These are phyloP conservation scores for Ceratocystis destructans DNA, from an alignment of 2,329 filamentous ascomycete genomes.

Conservation along the genomic window DNA sequence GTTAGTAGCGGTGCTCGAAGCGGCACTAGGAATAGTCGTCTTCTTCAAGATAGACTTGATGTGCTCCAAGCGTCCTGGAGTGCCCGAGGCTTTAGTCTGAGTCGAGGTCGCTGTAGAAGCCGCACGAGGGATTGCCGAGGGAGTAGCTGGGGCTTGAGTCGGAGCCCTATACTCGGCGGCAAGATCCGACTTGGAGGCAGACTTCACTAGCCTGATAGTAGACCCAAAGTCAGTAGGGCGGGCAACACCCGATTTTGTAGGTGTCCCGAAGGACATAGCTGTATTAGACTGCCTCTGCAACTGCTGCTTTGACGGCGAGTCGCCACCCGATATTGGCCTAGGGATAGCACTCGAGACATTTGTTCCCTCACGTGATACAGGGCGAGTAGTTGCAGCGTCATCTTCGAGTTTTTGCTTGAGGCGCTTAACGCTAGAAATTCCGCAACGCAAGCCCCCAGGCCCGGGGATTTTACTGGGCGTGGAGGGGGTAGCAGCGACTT, in stretches of 20 bases:
- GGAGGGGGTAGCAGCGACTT: neutral
- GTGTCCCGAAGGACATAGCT: constrained; percentile 25
- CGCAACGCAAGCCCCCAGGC: constrained; percentile 10
- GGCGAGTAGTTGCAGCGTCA: constrained; percentile 53
- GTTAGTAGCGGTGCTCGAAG: no score
- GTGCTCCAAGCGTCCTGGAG: constrained; percentile 39
- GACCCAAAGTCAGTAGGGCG: constrained; percentile 49
- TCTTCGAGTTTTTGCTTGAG: constrained; percentile 52
- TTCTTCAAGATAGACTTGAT: constrained; percentile 45
- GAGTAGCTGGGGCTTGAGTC: neutral
- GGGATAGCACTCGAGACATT: constrained; percentile 32
- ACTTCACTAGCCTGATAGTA: constrained; percentile 28
- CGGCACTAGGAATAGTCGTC: constrained; percentile 24
- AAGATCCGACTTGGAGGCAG: constrained; percentile 34
- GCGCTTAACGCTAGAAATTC: constrained; percentile 49
- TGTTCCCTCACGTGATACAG: constrained; percentile 37
- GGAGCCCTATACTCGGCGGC: neutral
- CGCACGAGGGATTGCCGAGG: neutral
- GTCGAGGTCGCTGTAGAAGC: constrained; percentile 24
- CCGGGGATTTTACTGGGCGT: constrained; percentile 19
- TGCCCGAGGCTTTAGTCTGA: constrained; percentile 26
- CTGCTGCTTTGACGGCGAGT: constrained; percentile 13
- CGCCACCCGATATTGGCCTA: constrained; percentile 32
- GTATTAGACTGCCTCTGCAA: constrained; percentile 11
- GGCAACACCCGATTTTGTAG: constrained; percentile 43